Evolutionary conservation across 2,329 filamentous ascomycete species (phyloP), one percentile per base, ranked within the genome.

Genomic region (Metarhizium rileyi): DNA sequence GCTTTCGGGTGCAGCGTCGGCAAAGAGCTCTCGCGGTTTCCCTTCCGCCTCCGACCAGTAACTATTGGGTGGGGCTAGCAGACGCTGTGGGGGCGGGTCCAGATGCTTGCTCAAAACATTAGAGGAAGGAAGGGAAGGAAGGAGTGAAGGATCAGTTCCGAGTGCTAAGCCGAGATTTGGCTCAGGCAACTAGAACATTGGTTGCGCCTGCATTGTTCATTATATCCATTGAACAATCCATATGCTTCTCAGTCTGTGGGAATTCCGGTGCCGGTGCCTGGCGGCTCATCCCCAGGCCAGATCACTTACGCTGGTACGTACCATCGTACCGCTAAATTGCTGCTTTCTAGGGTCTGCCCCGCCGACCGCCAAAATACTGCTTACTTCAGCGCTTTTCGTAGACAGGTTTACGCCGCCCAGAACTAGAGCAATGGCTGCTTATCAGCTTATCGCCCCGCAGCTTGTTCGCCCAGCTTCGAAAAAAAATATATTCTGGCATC

Each of bases 371-470:
- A n/a, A n/a, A n/a, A n/a, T n/a, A n/a, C n/a, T n/a, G n/a, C n/a
- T n/a, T n/a, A n/a, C n/a, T n/a, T n/a, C n/a, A n/a, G n/a, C n/a
- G n/a, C n/a, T n/a, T n/a, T n/a, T n/a, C n/a, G n/a, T n/a, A n/a
- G n/a, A n/a, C n/a, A n/a, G n/a, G n/a, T n/a, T n/a, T n/a, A n/a
- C n/a, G n/a, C n/a, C n/a, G n/a, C n/a, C n/a, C n/a, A n/a, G n/a
- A n/a, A 20, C 35, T 36, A 16, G 14, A 38, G 9, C 23, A n/a
- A 22, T 26, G 10, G 42, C 25, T 33, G 28, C 56, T 59, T 60
- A 60, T 59, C 58, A 33, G 49, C 56, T 60, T 60, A 60, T 62
- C 60, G 57, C 56, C 58, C 58, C 55, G 54, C 52, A 49, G 44
- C 49, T 44, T 20, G 33, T 30, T 18, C n/a, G 3, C 3, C 7